Evolutionary conservation across 2,329 filamentous ascomycete genomes (phyloP).

Genomic region (Paraphoma sp.): DNA sequence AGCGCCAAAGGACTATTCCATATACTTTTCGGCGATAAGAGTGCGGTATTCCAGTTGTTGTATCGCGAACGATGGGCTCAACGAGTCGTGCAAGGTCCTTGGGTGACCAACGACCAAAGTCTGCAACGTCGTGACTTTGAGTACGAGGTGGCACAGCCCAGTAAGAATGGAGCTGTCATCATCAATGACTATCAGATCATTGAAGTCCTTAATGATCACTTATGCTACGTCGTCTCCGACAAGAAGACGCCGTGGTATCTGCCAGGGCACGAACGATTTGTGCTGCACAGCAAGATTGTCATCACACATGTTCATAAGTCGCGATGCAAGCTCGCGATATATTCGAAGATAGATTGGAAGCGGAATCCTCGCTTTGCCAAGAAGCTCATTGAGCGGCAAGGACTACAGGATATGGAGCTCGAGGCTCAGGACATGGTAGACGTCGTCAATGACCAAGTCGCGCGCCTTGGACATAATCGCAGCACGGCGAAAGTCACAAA

Average conservation of each 20-base stretch:
- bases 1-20: constrained; percentile 95
- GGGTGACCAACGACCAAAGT: constrained; percentile 73
- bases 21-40: constrained; percentile 95
- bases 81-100: constrained; percentile 81
- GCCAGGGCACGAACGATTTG: constrained; percentile 79
- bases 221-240: constrained; percentile 72
- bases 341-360: constrained; percentile 86
- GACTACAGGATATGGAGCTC: constrained; percentile 74
- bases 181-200: constrained; percentile 86
- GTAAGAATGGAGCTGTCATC: constrained; percentile 49
- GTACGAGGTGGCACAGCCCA: constrained; percentile 71
- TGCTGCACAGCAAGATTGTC: constrained; percentile 86
- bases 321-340: constrained; percentile 88
- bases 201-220: constrained; percentile 65
- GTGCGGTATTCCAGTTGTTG: constrained; percentile 88
- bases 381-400: constrained; percentile 65
- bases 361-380: constrained; percentile 57
- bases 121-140: constrained; percentile 79
- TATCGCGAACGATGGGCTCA: constrained; percentile 70
- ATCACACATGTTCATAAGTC: constrained; percentile 94
- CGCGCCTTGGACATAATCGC: constrained; percentile 74
- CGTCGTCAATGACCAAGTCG: constrained; percentile 78
- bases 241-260: constrained; percentile 79
- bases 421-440: constrained; percentile 79
- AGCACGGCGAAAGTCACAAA: constrained; percentile 79